Conservation (phyloP, 257 asterid genomes). For the Scutellaria minor region DNA sequence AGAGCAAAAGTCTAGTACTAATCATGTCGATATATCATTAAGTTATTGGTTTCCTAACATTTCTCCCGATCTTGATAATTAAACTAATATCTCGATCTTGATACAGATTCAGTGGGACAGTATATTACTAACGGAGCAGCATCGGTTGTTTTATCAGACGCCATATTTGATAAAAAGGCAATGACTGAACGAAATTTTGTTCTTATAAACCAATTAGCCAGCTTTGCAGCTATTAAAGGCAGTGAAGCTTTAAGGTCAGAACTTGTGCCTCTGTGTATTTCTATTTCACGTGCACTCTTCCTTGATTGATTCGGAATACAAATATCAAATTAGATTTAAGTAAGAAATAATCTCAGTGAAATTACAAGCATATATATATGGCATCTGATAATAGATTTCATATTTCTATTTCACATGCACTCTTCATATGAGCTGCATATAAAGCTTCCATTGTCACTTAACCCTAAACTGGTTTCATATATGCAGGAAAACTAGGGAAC, state of each 20-base stretch:
- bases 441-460: no score
- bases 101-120: slow-evolving; percentile 57
- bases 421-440: no score
- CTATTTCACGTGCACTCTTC: not conserved
- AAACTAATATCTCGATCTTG: slow-evolving; percentile 7
- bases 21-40: not conserved
- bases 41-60: not conserved
- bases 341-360: no score
- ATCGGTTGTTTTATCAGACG: slow-evolving; percentile 81
- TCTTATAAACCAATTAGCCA: slow-evolving; percentile 56
- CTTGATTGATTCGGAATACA: not conserved
- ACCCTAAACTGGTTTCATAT: not conserved
- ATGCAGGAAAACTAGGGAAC: slow-evolving; percentile 33
- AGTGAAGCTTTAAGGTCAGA: slow-evolving; percentile 56
- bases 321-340: no score
- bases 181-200: slow-evolving; percentile 51
- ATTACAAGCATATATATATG: no score
- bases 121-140: slow-evolving; percentile 76
- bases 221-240: slow-evolving; percentile 54
- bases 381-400: no score
- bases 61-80: not conserved
- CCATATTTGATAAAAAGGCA: slow-evolving; percentile 73
- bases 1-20: no score
- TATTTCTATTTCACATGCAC: no score
- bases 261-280: not conserved